Base-by-base conservation (phyloP, 345 rosid genomes). In the Gossypium turneri region DNA sequence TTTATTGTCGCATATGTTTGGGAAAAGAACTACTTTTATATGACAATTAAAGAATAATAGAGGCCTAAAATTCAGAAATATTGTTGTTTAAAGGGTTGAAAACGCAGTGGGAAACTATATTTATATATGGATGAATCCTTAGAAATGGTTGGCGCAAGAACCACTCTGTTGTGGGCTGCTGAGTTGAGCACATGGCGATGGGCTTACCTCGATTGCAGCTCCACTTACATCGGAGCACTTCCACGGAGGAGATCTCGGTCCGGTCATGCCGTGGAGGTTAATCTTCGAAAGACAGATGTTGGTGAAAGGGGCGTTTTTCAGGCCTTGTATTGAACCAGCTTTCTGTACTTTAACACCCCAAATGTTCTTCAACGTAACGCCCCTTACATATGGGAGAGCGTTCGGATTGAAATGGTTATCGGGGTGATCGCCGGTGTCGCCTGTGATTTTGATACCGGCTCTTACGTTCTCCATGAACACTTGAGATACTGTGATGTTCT, bases 371-470 rank as follows among this genome's bases (percentile, higher is more conserved):
- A 94, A 79, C 10, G 78, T 79, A 64, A 94, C 79, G 29, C 82
- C 90, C n/a, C 83, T 82, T 11, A 94, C 97, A 0, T 82, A 13
- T 1, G 97, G 97, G 27, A 92, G 90, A 67, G 97, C 97, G 69
- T 87, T 92, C 0, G 89, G 97, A 83, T 94, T 78, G 77, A 81
- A 94, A 8, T 78, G 76, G 15, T 83, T 88, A 29, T 94, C 97
- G 0, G 98, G 97, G 75, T 94, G 98, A 74, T 90, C 98, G 4
- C 98, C 97, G 0, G 88, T 89, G 20, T 90, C 88, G 0, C 98
- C 98, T 1, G 92, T 77, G 8, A 94, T 82, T 84, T 86, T 90
- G 75, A 92, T 87, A 7, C 94, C 98, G 47, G 80, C 86, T 27
- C 87, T 78, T 2, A 86, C 92, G 2, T 83, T 82, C 67, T 90